Percentiles rank a stretch among this genome's conserved stretches.
Evolutionary conservation across 2,329 filamentous ascomycete genomes (phyloP).

Genomic region (Cladosporium sp.): DNA sequence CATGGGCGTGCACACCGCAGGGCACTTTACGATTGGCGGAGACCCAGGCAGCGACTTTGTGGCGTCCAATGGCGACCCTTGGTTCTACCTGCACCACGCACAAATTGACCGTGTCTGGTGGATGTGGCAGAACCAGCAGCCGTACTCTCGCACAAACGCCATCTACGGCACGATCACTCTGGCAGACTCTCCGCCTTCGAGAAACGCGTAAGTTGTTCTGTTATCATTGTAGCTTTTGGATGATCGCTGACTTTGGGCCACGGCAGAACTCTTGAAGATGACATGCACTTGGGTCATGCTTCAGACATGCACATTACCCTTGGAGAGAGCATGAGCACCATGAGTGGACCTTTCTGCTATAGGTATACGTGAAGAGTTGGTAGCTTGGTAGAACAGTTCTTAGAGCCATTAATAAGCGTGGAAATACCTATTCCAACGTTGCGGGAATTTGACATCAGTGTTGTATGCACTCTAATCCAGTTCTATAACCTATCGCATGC

Average conservation of each 20-base stretch:
- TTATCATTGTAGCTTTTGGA: too few relatives aligned
- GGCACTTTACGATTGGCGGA: slow-evolving; percentile 48
- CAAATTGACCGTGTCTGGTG: slow-evolving; percentile 49
- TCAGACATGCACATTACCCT: slow-evolving; percentile 17
- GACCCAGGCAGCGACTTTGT: slow-evolving; percentile 46
- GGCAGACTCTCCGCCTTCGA: slow-evolving; percentile 28
- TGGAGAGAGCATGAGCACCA: slow-evolving; percentile 42
- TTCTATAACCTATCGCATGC: neutral
- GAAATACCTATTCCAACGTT: neutral
- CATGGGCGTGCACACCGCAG: slow-evolving; percentile 42
- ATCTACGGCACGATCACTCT: slow-evolving; percentile 37
- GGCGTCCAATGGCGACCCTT: slow-evolving; percentile 46
- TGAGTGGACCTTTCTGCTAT: slow-evolving; percentile 49
- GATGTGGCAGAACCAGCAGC: slow-evolving; percentile 38
- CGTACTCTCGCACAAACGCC: slow-evolving; percentile 28
- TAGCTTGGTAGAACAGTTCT: neutral
- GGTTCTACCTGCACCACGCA: slow-evolving; percentile 49
- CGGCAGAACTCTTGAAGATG: slow-evolving; percentile 40
- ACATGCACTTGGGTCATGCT: slow-evolving; percentile 38
- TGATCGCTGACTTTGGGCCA: neutral
- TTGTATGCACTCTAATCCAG: neutral
- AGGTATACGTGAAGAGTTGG: slow-evolving; percentile 35
- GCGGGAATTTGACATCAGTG: neutral
- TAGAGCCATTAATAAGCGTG: neutral
- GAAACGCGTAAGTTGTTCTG: slow-evolving; percentile 32